Base-by-base conservation (phyloP, 805 yeast genomes). In the Suhomyces prunicola region DNA sequence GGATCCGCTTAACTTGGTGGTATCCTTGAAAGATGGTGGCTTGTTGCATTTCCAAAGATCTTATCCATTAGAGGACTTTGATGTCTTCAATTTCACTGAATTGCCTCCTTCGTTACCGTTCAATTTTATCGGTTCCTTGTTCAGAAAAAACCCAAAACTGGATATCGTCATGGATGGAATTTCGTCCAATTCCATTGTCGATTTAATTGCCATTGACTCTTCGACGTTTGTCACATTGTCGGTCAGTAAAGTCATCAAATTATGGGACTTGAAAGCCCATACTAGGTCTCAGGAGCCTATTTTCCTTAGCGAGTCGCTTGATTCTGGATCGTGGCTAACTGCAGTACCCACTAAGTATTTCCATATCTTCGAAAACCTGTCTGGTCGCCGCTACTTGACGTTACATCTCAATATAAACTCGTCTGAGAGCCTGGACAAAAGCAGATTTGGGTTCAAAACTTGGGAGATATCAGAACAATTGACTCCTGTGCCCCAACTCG, bases 1-100 rank as follows among this genome's bases (percentile, higher is more conserved):
- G 13, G 76, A 81, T 31, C 56, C 70, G 0, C 60, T 63, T 2
- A 75, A 78, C 45, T 63, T 84, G 7, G 64, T 90, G 3, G 82
- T 87, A 0, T 76, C 90, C 4, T 72, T 91, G 47, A 76, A 78
- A 44, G 96, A 92, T 69, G 97, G 97, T 24, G 90, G 92, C 1
- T 65, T 91, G 42, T 69, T 90, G 48, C 85, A 84, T 45, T 72
- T 87, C 53, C 59, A 61, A 35, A 71, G 83, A 58, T 41, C 58
- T 0, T n/a, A 26, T 12, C 44, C 51, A 9, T 65, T 75, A 27
- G 57, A 55, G 3, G 72, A 68, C 23, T 65, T 72, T 42, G 81
- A 71, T 52, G 81, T 80, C 8, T 67, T 65, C 45, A 68, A 83
- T 27, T 87, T 87, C 65, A 79, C 77, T 53, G 91, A 86, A 44